A percentile compares a stretch with the other conserved stretches of the same genome.
Conservation (phyloP, 2,329 filamentous ascomycete genomes). For the Alternaria hordeiaustralica region DNA sequence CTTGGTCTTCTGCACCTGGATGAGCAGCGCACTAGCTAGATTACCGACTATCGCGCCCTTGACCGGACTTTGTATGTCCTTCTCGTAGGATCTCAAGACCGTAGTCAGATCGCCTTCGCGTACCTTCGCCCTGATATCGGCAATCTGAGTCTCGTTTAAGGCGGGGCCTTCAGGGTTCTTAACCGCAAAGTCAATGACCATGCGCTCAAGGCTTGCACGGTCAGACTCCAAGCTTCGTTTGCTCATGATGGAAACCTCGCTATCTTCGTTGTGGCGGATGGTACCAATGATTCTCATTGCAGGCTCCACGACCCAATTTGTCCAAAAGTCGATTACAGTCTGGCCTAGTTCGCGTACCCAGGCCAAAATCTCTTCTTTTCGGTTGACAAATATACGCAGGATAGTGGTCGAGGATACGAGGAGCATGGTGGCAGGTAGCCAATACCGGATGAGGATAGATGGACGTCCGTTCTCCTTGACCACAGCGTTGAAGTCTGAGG, state of each 20-base stretch:
- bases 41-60: conserved; percentile 84
- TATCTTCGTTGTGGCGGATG: conserved; percentile 89
- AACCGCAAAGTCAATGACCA: conserved; percentile 95
- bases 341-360: conserved; percentile 82
- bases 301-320: conserved; percentile 94
- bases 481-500: conserved; percentile 61
- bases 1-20: conserved; percentile 98
- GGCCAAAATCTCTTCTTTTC: conserved; percentile 75
- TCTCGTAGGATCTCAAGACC: conserved; percentile 88
- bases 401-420: conserved; percentile 82
- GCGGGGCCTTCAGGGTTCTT: conserved; percentile 74
- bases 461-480: conserved; percentile 76
- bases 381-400: conserved; percentile 77
- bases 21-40: conserved; percentile 85
- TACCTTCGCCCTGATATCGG: conserved; percentile 78
- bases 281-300: conserved; percentile 83
- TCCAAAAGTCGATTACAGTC: conserved; percentile 88
- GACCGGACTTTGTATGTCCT: conserved; percentile 82
- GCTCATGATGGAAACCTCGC: conserved; percentile 96
- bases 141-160: conserved; percentile 72
- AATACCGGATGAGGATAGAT: conserved; percentile 78
- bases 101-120: conserved; percentile 92
- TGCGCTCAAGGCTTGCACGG: conserved; percentile 88
- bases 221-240: conserved; percentile 89
- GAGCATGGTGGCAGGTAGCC: conserved; percentile 76